Percentiles rank a stretch among this genome's conserved stretches.
Evolutionary conservation across 2,329 filamentous ascomycete species (phyloP).

Genomic region (Talaromyces verruculosus): DNA sequence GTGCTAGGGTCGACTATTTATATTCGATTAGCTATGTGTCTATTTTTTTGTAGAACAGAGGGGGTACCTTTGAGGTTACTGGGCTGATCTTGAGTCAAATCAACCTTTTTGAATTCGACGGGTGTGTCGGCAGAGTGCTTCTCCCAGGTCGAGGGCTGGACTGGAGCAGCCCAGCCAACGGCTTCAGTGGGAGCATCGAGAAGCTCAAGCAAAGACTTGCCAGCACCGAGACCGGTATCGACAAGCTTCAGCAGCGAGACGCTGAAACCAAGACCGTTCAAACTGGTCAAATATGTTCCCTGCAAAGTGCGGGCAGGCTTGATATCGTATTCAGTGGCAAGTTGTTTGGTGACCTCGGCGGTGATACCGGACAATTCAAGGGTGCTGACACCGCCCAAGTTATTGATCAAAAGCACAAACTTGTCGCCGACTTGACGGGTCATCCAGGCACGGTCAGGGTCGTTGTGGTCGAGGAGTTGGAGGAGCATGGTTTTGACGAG

Average conservation of each 20-base stretch:
- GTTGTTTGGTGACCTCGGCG: conserved; percentile 63
- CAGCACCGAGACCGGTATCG: conserved; percentile 57
- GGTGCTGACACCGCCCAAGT: conserved; percentile 66
- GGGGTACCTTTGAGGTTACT: conserved; percentile 52
- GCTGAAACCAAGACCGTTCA: conserved; percentile 71
- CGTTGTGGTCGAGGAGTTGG: conserved; percentile 62
- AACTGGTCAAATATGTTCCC: conserved; percentile 69
- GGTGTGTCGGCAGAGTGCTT: conserved; percentile 43
- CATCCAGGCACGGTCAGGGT: conserved; percentile 64
- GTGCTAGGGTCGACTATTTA: conserved; percentile 46
- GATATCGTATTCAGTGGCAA: conserved; percentile 59
- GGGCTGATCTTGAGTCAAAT: conserved; percentile 49
- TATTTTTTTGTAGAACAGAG: not conserved
- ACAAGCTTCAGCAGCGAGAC: conserved; percentile 64
- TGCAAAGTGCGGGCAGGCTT: conserved; percentile 62
- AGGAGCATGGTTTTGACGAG: conserved; percentile 63
- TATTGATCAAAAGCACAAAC: conserved; percentile 67
- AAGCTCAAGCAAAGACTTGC: conserved; percentile 61
- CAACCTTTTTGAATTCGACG: conserved; percentile 42
- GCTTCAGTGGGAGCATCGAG: conserved; percentile 68
- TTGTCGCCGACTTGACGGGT: conserved; percentile 58
- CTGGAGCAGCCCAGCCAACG: conserved; percentile 64
- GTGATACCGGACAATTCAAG: conserved; percentile 68
- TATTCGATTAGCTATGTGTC: not conserved
- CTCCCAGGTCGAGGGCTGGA: conserved; percentile 60